Evolutionary conservation across 345 rosid species (phyloP), one percentile per base, ranked within the genome.

Genomic region (Gossypium arboreum): DNA sequence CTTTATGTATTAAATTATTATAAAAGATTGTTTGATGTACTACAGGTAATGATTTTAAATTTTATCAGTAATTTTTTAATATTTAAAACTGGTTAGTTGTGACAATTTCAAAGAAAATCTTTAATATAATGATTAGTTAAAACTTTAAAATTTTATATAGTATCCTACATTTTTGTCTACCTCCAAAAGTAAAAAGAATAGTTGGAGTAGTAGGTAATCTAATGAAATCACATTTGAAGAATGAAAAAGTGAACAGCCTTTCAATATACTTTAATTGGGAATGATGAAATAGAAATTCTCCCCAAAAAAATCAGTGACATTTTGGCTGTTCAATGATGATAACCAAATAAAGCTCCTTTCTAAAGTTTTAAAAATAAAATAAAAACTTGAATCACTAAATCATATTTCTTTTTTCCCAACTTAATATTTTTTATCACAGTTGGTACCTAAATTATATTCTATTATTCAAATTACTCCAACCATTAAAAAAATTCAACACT

Each of bases 201-300:
- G 41, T 34, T 34, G 25, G 24, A 56, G 62, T 12, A 29, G 66
- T 7, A 61, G 66, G 12, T 29, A 61, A 34, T 34, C 7, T 34
- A 34, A 70, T 29, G n/a, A 51, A 29, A 70, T 39, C 45, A 24
- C 12, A 52, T 52, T 52, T 52, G 47, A 50, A 51, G 73, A 7
- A 55, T 52, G 73, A 68, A 18, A 70, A 52, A 70, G 44, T 15
- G 41, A 44, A 73, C 41, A 22, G 41, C 68, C 64, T 59, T 43
- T 73, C 34, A 44, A 44, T 4, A 7, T 2, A 45, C 68, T 58
- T 25, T 61, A 27, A 13, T 61, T 61, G 76, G 69, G 58, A 73
- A 73, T 61, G 70, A 62, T 62, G 76, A 73, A 62, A 60, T 27
- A 45, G 69, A 54, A 55, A 55, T 55, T 10, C 48, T 34, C 62